Evolutionary conservation across 352 stramenopile species (phyloP), one percentile per base, ranked within the genome.

Genomic region (Pythium rhizo-oryzae): DNA sequence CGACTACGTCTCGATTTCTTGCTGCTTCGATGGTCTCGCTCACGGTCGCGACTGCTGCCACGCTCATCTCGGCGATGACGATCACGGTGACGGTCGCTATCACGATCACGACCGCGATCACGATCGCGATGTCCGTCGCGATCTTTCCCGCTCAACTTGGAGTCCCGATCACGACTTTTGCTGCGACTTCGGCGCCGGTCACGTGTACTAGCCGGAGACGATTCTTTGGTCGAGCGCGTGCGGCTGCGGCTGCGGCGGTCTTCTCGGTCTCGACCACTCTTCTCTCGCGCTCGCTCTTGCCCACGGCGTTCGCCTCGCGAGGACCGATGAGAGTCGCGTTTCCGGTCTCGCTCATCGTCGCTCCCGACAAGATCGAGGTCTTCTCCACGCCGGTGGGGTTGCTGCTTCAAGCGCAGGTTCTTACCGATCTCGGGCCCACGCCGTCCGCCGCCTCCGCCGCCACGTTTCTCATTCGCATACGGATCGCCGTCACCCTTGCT

Each of bases 401-500:
- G 60, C 11, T 81, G 58, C 53, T 92, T 93, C 16, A 91, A 56
- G 5, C 65, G 69, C 47, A 93, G 51, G 47, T 76, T 74, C 23
- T 63, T 72, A 50, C 73, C 74, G 19, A 89, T 35, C 23, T 78
- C 68, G 44, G 64, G 53, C 43, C 67, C 62, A 13, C 69, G 16
- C 43, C 75, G 15, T 65, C 62, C 51, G 50, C 43, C 41, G 37
- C 49, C 57, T 21, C 37, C 13, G 7, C 66, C 51, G 23, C 52
- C 13, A 46, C 62, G 74, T 47, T 74, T 85, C 24, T 85, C 77
- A 35, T 65, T 77, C 33, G 69, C 44, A 50, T 78, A 81, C 18
- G 71, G 70, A 43, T 87, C 78, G 12, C 78, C 74, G 47, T 89
- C 79, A 35, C 70, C 65, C 65, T 90, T 90, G 60, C 67, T 85